Conservation (phyloP, 805 yeast genomes). For the Schwanniomyces pseudopolymorphus region DNA sequence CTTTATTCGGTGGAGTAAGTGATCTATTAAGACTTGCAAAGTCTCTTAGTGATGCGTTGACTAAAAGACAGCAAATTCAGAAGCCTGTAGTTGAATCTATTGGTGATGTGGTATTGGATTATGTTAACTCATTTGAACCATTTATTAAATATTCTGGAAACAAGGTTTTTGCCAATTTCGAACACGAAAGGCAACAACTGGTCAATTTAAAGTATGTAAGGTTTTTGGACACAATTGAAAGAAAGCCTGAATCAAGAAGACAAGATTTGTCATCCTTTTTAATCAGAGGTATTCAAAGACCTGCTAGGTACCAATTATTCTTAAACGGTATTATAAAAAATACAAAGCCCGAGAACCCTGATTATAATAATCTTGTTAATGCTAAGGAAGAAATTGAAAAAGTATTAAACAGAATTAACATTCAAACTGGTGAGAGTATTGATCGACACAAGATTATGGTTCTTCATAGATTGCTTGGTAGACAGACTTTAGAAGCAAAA, state of each 20-base stretch:
- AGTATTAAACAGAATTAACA: conserved; percentile 73
- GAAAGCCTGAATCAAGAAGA: conserved; percentile 80
- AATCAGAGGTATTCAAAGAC: conserved; percentile 93
- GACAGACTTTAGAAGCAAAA: conserved; percentile 81
- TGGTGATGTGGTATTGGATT: conserved; percentile 85
- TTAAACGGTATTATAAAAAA: conserved; percentile 79
- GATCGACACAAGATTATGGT: conserved; percentile 89
- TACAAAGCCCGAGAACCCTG: conserved; percentile 75
- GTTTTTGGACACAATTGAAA: conserved; percentile 87
- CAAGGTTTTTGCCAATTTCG: conserved; percentile 91
- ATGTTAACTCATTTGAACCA: conserved; percentile 85
- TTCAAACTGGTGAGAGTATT: conserved; percentile 90
- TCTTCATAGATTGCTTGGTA: conserved; percentile 51
- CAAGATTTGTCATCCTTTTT: conserved; percentile 90
- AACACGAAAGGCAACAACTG: conserved; percentile 89
- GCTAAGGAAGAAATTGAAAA: conserved; percentile 76
- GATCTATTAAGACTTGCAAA: conserved; percentile 85
- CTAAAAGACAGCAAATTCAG: conserved; percentile 77
- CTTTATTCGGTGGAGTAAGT: conserved; percentile 86
- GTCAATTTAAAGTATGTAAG: conserved; percentile 89
- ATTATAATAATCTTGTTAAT: conserved; percentile 62
- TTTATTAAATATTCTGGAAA: conserved; percentile 92
- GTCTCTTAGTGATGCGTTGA: conserved; percentile 83
- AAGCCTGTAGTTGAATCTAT: conserved; percentile 81
- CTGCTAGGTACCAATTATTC: conserved; percentile 89